Evolutionary conservation across 2,329 filamentous ascomycete genomes (phyloP), one percentile per base, ranked within the genome.

Genomic region (Xylaria sp.): DNA sequence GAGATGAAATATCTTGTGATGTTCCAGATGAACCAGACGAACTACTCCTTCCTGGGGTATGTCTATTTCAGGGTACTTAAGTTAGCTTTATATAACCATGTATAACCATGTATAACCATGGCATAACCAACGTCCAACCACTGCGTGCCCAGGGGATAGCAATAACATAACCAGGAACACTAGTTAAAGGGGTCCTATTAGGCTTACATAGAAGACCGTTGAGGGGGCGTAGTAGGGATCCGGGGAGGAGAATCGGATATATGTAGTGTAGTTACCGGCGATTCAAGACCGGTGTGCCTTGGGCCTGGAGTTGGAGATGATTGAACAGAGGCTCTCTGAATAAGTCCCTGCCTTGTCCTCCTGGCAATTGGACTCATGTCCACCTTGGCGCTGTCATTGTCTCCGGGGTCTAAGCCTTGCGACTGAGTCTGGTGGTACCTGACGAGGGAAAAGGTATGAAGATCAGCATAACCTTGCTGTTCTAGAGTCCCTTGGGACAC

Each of bases 351-450:
- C 18, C 58, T 60, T 25, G 42, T 60, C 37, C 58, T 60, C n/a
- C 9, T 37, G 4, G 58, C 58, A 27, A 60, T 60, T 25, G 42
- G 58, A 50, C 18, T 37, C 18, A 60, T 25, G 16, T 60, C 58
- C n/a, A 60, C 42, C 42, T 60, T 60, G 29, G 42, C 27, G 8
- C 18, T 60, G n/a, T 37, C 42, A 37, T 16, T 4, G 2, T 5
- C 27, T 16, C 37, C 27, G 10, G n/a, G 25, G 0, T 2, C 9
- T 10, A 60, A 23, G 27, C 18, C 18, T 4, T 35, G 18, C n/a
- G 58, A 50, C 18, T 60, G 58, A n/a, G 12, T n/a, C 42, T 60
- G 58, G 27, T 60, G 29, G 27, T 60, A 60, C 23, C 42, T 50
- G 10, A 60, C 58, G 42, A 60, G 58, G 4, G 58, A 50, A 35